These are phyloP conservation scores for Tulasnella sp. DNA, from an alignment of 768 basidiomycete genomes.

Conservation along the genomic window DNA sequence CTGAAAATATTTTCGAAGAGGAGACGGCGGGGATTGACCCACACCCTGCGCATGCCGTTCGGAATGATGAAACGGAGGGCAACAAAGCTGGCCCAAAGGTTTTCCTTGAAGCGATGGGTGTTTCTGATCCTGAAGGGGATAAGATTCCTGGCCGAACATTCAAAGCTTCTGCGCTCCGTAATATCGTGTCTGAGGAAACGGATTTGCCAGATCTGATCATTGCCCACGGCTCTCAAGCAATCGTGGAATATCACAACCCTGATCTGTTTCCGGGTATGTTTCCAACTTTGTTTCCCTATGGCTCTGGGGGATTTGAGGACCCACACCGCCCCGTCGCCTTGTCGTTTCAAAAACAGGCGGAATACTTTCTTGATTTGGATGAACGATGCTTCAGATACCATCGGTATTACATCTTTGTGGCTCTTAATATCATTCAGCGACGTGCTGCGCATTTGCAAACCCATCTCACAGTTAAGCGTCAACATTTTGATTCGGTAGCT, in stretches of 20 bases:
- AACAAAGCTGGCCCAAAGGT: slow-evolving; percentile 16
- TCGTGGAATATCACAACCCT: slow-evolving; percentile 40
- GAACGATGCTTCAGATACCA: slow-evolving; percentile 36
- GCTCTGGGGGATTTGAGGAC: slow-evolving; percentile 39
- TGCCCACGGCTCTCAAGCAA: slow-evolving; percentile 32
- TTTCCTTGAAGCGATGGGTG: slow-evolving; percentile 39
- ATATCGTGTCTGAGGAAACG: slow-evolving; percentile 30
- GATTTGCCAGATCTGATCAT: slow-evolving; percentile 35
- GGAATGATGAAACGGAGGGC: not conserved
- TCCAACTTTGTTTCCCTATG: slow-evolving; percentile 39
- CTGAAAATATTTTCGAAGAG: not conserved
- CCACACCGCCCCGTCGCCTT: slow-evolving; percentile 16
- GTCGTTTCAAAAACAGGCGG: slow-evolving; percentile 35
- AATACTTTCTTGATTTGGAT: slow-evolving; percentile 33
- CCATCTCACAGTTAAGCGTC: slow-evolving; percentile 33
- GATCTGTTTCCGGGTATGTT: slow-evolving; percentile 38
- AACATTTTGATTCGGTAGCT: slow-evolving; percentile 22
- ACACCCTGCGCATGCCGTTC: slow-evolving; percentile 1
- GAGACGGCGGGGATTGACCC: not conserved
- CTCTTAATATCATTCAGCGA: slow-evolving; percentile 37
- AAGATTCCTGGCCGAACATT: slow-evolving; percentile 34
- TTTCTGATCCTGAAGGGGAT: slow-evolving; percentile 38
- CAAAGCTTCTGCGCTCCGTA: slow-evolving; percentile 36
- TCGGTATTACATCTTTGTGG: slow-evolving; percentile 36
- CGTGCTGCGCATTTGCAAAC: slow-evolving; percentile 36